Base-by-base conservation (phyloP, 352 stramenopile genomes). In the Phytophthora citrophthora region DNA sequence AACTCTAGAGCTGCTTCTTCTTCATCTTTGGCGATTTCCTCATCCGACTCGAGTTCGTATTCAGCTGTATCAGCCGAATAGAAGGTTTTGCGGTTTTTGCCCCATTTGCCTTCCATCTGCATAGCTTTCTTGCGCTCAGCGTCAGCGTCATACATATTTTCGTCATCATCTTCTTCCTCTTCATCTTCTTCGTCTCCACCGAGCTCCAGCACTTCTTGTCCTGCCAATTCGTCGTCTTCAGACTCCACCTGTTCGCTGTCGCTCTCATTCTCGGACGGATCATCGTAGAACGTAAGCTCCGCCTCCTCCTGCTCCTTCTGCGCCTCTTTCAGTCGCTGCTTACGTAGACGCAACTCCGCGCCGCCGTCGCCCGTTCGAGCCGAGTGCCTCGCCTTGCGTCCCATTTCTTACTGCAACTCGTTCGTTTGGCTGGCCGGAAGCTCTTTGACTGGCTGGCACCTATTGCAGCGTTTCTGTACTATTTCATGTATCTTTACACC, bases 41-140 rank as follows among this genome's bases (percentile, higher is more conserved):
- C 84, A 61, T 94, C 87, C 23, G 77, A 91, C 32, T 93, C 84
- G 7, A 93, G 46, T 49, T 95, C 87, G 44, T 86, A 94, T 63
- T 94, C 85, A 23, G 81, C 86, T 32, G 85, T 94, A 49, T 96
- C 88, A 2, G 88, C 86, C 16, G 86, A 94, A 72, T 96, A 96
- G 41, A 90, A 96, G 18, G 76, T 92, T 61, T 91, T 91, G 61
- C 90, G 89, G n/a, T 79, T 88, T 62, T 89, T 92, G 64, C 88
- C 88, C 88, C 88, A 96, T 66, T 96, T 88, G 47, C 74, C 76
- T 29, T 90, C 81, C 79, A 96, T 91, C 77, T 90, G 79, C 53
- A 74, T 48, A 20, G 83, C 77, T 52, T 86, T 84, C 66, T 92
- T 80, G 61, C 86, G 88, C 61, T 93, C 84, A 20, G 72, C 70